phyloP scores from a whole-genome alignment of 108 stramenopile genomes.

The Cyclotella choctawhatcheeana region DNA sequence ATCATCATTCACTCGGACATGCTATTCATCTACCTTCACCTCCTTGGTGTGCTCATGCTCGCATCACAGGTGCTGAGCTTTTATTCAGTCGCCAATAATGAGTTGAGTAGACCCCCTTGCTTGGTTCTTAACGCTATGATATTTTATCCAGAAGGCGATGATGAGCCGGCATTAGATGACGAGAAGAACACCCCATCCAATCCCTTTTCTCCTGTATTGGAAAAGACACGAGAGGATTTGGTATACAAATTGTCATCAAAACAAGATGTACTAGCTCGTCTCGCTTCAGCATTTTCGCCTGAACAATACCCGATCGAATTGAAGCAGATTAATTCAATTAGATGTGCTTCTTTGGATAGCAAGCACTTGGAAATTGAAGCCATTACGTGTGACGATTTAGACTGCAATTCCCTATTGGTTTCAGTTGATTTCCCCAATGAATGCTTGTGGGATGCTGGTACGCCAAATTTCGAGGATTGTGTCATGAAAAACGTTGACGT shows the following conservation, averaged over 20 bases:
- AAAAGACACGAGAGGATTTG: neutral
- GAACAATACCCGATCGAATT: slow-evolving; percentile 9
- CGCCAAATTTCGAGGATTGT: slow-evolving; percentile 8
- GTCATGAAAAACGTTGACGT: slow-evolving; percentile 1
- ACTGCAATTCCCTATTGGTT: slow-evolving; percentile 33
- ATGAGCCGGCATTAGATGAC: neutral
- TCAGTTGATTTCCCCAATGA: slow-evolving; percentile 26
- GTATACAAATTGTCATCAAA: slow-evolving; percentile 6
- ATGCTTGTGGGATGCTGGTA: slow-evolving; percentile 9
- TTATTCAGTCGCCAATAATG: neutral
- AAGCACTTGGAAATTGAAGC: slow-evolving; percentile 32
- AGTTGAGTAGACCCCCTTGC: neutral
- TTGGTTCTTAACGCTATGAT: slow-evolving; percentile 3
- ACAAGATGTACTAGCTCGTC: slow-evolving; percentile 14
- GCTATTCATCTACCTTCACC: no score
- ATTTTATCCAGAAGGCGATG: slow-evolving; percentile 15
- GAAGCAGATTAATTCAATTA: slow-evolving; percentile 14
- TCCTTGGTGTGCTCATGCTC: neutral
- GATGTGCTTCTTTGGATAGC: slow-evolving; percentile 14
- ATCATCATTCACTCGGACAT: no score
- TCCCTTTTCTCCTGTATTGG: neutral
- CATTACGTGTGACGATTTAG: slow-evolving; percentile 21
- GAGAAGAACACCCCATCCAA: neutral
- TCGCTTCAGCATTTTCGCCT: slow-evolving; percentile 28
- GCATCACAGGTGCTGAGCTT: neutral